Evolutionary conservation across 805 yeast species (phyloP), one percentile per base, ranked within the genome.

Genomic region (Jamesozyma lodderae): DNA sequence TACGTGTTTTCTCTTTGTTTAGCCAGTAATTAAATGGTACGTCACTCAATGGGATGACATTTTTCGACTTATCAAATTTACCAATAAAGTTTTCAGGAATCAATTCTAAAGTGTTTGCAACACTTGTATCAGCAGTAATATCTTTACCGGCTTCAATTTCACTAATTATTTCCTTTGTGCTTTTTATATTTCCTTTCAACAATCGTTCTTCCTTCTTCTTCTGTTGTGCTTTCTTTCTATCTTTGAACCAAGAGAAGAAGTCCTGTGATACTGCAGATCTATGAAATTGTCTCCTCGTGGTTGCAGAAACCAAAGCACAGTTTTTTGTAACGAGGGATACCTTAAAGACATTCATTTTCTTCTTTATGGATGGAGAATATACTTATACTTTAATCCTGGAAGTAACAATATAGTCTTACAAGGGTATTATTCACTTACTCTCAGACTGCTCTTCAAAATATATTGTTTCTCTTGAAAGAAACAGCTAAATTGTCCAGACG

Each of bases 191-290:
- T 17, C 18, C n/a, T 9, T 10, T 18, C 4, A 22, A 16, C 13
- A 26, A 16, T 6, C 15, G n/a, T 11, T 29, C 14, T 6, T 27
- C 30, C n/a, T n/a, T n/a, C 15, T n/a, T 15, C 45, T 18, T 31
- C 39, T 15, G 34, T 6, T 45, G 36, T 24, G 46, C 43, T 22
- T 55, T 51, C 37, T 52, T 55, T 47, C 58, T 62, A 33, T 49
- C 46, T 35, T 53, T 60, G 41, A 66, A 62, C 70, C 70, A 66
- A 29, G 64, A 63, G 57, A 65, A 51, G 46, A 65, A 62, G 19
- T 66, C 35, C 17, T 27, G 38, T 13, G 33, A 14, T 4, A 27
- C 31, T 3, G 24, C 18, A 2, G 40, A 20, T 6, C 23, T 17
- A n/a, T 39, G 40, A 13, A 39, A 36, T 3, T 25, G 15, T 32